These are phyloP conservation scores for Tylopilus sp. DNA, from an alignment of 1,284 basidiomycete species.

Conservation along the genomic window DNA sequence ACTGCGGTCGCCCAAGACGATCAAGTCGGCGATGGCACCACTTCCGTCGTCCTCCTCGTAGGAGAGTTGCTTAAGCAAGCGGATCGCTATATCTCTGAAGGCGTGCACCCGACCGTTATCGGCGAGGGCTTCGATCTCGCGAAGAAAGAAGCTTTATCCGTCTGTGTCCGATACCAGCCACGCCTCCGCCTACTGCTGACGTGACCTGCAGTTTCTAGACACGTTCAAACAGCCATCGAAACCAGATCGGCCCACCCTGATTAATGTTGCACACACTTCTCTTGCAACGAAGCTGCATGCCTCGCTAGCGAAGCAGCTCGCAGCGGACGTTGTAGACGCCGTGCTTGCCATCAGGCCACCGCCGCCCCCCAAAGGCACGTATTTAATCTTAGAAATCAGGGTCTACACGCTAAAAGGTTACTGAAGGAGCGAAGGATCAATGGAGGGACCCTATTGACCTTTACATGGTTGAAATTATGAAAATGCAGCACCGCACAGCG, in stretches of 20 bases:
- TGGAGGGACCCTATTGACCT: slow-evolving; percentile 90
- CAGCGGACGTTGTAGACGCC: slow-evolving; percentile 93
- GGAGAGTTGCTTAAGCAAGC: slow-evolving; percentile 98
- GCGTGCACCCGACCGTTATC: slow-evolving; percentile 96
- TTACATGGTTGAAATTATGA: slow-evolving; percentile 99
- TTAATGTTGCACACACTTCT: slow-evolving; percentile 91
- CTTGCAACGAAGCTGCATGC: slow-evolving; percentile 90
- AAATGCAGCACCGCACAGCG: slow-evolving; percentile 99
- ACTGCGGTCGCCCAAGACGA: slow-evolving; percentile 99
- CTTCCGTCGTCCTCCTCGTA: slow-evolving; percentile 93
- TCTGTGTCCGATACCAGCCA: slow-evolving; percentile 40
- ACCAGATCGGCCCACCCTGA: slow-evolving; percentile 85
- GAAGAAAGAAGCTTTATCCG: slow-evolving; percentile 88
- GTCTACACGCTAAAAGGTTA: slow-evolving; percentile 25
- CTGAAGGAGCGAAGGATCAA: slow-evolving; percentile 55
- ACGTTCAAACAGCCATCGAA: slow-evolving; percentile 73
- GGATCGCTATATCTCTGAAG: slow-evolving; percentile 96
- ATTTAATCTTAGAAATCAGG: slow-evolving; percentile 19
- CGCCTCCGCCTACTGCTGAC: slow-evolving; percentile 14
- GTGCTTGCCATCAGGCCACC: slow-evolving; percentile 84
- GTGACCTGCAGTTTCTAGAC: slow-evolving; percentile 76
- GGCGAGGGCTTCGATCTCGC: slow-evolving; percentile 95
- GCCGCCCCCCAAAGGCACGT: slow-evolving; percentile 53
- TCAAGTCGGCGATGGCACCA: slow-evolving; percentile 98
- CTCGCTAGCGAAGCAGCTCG: slow-evolving; percentile 81